These are phyloP conservation scores for Trypanosoma lewisi DNA, from an alignment of 208 protist species.

Conservation along the genomic window DNA sequence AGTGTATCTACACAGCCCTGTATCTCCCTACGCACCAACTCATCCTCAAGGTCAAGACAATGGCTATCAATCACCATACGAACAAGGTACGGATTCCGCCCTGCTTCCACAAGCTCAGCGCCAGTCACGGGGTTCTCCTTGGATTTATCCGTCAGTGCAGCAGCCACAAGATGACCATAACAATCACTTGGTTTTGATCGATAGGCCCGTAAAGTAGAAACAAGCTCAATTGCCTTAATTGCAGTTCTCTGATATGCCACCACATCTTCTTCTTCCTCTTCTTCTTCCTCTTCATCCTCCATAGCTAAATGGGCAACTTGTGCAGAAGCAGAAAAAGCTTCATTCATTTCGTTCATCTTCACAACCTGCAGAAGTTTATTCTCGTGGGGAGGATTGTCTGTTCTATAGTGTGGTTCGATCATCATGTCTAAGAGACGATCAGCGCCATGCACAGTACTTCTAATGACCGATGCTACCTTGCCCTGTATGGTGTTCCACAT, in stretches of 20 bases:
- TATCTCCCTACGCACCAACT: slow-evolving; percentile 47
- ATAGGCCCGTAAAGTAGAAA: slow-evolving; percentile 65
- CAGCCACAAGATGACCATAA: slow-evolving; percentile 75
- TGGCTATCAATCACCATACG: slow-evolving; percentile 58
- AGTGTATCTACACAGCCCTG: slow-evolving; percentile 60
- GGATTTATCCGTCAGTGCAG: slow-evolving; percentile 61
- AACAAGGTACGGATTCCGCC: slow-evolving; percentile 65
- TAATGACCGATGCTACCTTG: background rate
- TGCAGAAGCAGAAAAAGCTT: background rate
- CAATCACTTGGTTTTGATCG: slow-evolving; percentile 60
- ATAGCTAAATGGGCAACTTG: background rate
- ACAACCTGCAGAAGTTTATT: slow-evolving; percentile 13
- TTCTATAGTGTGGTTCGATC: background rate
- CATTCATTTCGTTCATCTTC: background rate
- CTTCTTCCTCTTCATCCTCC: slow-evolving; percentile 1
- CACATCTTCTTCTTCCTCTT: slow-evolving; percentile 37
- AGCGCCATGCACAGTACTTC: background rate
- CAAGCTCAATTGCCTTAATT: slow-evolving; percentile 61
- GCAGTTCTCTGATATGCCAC: slow-evolving; percentile 32
- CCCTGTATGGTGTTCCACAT: background rate
- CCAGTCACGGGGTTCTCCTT: slow-evolving; percentile 53
- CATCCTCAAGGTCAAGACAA: slow-evolving; percentile 50
- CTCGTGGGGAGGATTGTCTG: background rate
- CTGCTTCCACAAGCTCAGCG: slow-evolving; percentile 55
- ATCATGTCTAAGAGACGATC: background rate